Conservation (phyloP, 73 alveolate species). For the Paramecium tetraurelia region DNA sequence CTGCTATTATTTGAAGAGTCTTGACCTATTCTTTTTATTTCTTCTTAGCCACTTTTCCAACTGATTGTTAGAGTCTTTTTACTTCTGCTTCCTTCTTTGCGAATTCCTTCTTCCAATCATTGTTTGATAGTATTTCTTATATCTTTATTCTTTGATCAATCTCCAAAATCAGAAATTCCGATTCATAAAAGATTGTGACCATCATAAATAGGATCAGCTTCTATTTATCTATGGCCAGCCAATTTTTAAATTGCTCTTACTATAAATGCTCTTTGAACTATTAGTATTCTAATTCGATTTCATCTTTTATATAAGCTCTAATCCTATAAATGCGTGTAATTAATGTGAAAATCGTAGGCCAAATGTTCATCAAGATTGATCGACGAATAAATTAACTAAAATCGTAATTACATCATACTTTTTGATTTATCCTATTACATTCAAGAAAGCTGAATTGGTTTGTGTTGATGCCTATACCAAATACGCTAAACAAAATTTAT, state of each 20-base stretch:
- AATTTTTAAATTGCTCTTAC: not conserved
- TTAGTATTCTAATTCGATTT: slow-evolving; percentile 11
- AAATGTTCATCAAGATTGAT: not conserved
- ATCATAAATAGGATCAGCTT: not conserved
- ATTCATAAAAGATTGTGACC: slow-evolving; percentile 27
- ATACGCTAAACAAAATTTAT: slow-evolving; percentile 7
- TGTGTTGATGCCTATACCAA: not conserved
- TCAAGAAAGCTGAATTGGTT: slow-evolving; percentile 29
- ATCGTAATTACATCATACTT: not conserved
- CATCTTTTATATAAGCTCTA: slow-evolving; percentile 30
- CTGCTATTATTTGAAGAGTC: not conserved
- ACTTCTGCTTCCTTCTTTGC: not conserved
- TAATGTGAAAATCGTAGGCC: not conserved
- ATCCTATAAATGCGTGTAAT: slow-evolving; percentile 6
- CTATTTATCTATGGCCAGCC: not conserved
- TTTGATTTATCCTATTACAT: slow-evolving; percentile 20
- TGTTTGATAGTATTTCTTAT: not conserved
- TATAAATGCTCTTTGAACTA: not conserved
- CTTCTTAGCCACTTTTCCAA: slow-evolving; percentile 4
- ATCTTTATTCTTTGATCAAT: not conserved
- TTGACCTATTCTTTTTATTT: not conserved
- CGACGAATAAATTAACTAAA: slow-evolving; percentile 32
- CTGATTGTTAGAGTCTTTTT: not conserved
- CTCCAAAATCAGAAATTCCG: not conserved
- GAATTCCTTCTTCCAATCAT: not conserved